Conservation (phyloP, 306 rosid genomes). For the Dalbergia cochinchinensis region DNA sequence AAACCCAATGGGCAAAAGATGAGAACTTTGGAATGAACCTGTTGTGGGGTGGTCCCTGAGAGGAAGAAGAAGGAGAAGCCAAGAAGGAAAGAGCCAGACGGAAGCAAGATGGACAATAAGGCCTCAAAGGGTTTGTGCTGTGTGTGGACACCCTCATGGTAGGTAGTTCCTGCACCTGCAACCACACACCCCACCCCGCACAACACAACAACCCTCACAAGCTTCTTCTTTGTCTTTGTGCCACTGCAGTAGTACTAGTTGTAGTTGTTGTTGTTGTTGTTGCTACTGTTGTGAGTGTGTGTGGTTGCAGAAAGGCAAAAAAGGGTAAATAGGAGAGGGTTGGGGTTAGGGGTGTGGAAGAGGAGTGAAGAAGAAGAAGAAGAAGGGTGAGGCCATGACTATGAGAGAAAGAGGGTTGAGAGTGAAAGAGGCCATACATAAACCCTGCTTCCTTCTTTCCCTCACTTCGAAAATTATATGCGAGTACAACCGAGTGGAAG, state of each 20-base stretch:
- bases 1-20: conserved; percentile 18
- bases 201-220: conserved; percentile 56
- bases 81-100: conserved; percentile 52
- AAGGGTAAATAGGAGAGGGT: background rate
- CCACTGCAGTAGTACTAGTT: background rate
- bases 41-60: conserved; percentile 38
- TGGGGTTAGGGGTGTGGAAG: background rate
- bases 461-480: background rate
- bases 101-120: conserved; percentile 66
- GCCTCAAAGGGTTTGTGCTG: conserved; percentile 50
- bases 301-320: background rate
- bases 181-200: conserved; percentile 44
- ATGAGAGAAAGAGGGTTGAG: background rate
- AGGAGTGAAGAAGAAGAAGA: conserved; percentile 13
- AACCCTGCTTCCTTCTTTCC: background rate
- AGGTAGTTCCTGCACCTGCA: conserved; percentile 45
- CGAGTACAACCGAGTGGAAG: background rate
- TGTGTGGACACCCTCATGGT: conserved; percentile 69
- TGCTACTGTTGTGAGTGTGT: too few relatives aligned
- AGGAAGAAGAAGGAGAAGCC: conserved; percentile 44
- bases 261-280: too few relatives aligned
- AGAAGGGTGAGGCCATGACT: background rate
- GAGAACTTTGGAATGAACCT: conserved; percentile 54
- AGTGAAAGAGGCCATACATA: background rate
- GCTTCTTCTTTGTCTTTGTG: conserved; percentile 46